These are phyloP conservation scores for Saitozyma sp. DNA, from an alignment of 768 basidiomycete species.

Conservation along the genomic window DNA sequence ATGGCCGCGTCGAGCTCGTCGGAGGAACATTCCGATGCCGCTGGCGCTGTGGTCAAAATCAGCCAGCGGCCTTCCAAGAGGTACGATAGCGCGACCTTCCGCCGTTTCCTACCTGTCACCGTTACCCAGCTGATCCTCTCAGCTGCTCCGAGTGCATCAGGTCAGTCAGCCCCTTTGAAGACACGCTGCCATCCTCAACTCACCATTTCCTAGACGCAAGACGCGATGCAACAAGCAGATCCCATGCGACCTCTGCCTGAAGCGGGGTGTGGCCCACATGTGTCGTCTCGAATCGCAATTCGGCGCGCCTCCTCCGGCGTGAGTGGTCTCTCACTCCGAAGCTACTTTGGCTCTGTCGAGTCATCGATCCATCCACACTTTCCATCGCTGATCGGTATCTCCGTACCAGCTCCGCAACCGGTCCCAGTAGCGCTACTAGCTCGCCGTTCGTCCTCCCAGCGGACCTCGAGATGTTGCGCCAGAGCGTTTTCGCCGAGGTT, in stretches of 20 bases:
- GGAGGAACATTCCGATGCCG: too few relatives aligned
- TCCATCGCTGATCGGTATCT: too few relatives aligned
- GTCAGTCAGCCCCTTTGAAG: neutral
- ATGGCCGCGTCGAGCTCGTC: too few relatives aligned
- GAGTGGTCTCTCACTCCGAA: too few relatives aligned
- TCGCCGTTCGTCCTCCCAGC: too few relatives aligned
- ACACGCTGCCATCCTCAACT: too few relatives aligned
- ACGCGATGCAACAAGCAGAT: constrained; percentile 27
- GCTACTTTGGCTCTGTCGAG: too few relatives aligned
- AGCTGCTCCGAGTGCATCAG: constrained; percentile 28
- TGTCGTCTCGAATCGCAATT: constrained; percentile 21
- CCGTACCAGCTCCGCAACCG: too few relatives aligned
- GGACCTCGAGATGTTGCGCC: too few relatives aligned
- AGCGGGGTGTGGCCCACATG: constrained; percentile 11
- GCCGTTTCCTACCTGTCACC: neutral
- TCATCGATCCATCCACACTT: too few relatives aligned
- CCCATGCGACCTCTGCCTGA: constrained; percentile 22
- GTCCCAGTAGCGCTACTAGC: too few relatives aligned
- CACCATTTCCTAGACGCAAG: constrained; percentile 6
- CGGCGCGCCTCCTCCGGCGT: neutral
- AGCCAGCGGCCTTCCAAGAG: constrained; percentile 18
- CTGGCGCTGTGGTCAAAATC: constrained; percentile 7
- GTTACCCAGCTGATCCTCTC: neutral
- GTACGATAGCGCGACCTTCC: neutral
- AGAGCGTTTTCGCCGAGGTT: constrained; percentile 5